Evolutionary conservation across 371 early-diverging fungal species (phyloP), one percentile per base, ranked within the genome.

Genomic region (Choanephora cucurbitarum): DNA sequence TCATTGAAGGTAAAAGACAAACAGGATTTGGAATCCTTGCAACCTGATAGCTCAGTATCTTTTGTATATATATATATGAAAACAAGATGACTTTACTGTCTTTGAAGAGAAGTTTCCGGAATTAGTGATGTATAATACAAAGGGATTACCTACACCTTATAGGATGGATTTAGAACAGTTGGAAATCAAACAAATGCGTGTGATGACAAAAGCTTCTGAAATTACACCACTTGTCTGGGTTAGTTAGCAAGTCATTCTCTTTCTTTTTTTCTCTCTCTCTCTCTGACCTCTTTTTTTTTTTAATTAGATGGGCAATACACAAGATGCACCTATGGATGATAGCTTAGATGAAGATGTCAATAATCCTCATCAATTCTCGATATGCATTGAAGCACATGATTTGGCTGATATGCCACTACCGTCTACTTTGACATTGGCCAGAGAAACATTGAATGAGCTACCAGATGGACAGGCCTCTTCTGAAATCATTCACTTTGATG

Each of bases 341-440:
- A 28, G 5, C 7, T 28, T 7, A 28, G 55, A 54, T 13, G 21
- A 32, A 13, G 44, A 49, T 15, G 44, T 56, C 15, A 11, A 66
- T 40, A 77, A 80, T 54, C 76, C 75, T 18, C 69, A 80, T 44
- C 72, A 69, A 23, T 80, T 84, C 39, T 79, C 84, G 1, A 74
- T 86, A 17, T 86, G 87, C 39, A 70, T 86, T 21, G 85, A 86
- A 55, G 62, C 81, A 28, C 84, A 82, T 43, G 80, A 84, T 39
- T 53, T 80, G 0, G 78, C 82, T 3, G 85, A 82, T 39, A 77
- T 78, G 62, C 82, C 85, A 0, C 54, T 73, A 1, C 70, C 78
- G 0, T 73, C 82, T 11, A 75, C 70, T 0, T 54, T 84, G 5
- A 70, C 65, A 8, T 41, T 77, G 11, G 80, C 77, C 1, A 56